These are phyloP conservation scores for Dichomitus squalens DNA, from an alignment of 1,284 basidiomycete species.

Conservation along the genomic window DNA sequence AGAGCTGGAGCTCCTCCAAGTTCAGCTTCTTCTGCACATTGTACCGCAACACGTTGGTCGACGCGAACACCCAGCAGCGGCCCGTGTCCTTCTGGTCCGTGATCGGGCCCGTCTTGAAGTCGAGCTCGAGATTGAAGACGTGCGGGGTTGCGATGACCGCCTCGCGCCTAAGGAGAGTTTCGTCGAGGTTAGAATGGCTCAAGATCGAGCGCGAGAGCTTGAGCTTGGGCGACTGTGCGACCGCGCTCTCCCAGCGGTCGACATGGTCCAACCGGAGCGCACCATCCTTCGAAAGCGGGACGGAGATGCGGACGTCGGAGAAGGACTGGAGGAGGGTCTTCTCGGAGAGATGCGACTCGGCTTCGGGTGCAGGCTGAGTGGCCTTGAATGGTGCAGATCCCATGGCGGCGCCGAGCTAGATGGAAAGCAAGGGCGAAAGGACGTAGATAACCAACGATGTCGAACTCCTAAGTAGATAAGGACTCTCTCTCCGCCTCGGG, in stretches of 20 bases:
- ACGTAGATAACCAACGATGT: no score
- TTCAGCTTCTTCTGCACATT: constrained; percentile 85
- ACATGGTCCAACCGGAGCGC: constrained; percentile 61
- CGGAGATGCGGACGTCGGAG: constrained; percentile 21
- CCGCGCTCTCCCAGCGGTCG: constrained; percentile 64
- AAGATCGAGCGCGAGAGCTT: constrained; percentile 83
- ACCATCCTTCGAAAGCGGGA: constrained; percentile 48
- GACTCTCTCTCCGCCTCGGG: no score
- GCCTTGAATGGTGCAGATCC: constrained; percentile 54
- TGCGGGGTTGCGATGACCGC: constrained; percentile 72
- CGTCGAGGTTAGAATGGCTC: constrained; percentile 70
- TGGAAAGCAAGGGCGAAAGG: no score
- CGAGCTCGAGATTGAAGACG: constrained; percentile 83
- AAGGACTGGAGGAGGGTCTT: constrained; percentile 27
- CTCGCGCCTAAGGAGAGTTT: constrained; percentile 66
- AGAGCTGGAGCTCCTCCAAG: constrained; percentile 86
- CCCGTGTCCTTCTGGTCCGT: constrained; percentile 89
- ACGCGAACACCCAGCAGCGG: constrained; percentile 92
- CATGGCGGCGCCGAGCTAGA: constrained; percentile 39
- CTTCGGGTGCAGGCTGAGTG: constrained; percentile 23
- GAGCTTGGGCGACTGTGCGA: constrained; percentile 62
- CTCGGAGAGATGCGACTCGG: constrained; percentile 36
- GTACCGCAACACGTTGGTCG: constrained; percentile 86
- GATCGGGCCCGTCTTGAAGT: constrained; percentile 80
- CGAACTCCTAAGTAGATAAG: no score